phyloP scores from a whole-genome alignment of 495 filamentous ascomycete species.

The Glarea lozoyensis region DNA sequence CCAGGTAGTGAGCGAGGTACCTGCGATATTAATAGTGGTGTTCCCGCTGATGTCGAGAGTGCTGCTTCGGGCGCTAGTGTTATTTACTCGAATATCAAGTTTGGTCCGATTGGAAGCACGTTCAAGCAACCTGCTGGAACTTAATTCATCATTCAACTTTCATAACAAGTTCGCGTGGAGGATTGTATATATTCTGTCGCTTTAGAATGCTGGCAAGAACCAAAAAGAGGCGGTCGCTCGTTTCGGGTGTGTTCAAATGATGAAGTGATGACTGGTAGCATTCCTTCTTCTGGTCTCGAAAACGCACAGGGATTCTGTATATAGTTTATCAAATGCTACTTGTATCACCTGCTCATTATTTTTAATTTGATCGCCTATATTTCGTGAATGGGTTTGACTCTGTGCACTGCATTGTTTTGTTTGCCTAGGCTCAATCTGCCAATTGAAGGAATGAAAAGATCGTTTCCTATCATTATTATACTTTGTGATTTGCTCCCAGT shows the following conservation, averaged over 20 bases:
- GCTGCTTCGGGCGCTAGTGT: slow-evolving; percentile 46
- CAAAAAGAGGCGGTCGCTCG: background rate
- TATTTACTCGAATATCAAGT: slow-evolving; percentile 58
- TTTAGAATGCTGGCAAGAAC: background rate
- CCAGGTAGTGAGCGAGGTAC: slow-evolving; percentile 63
- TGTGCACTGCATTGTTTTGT: too few species aligned
- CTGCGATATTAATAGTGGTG: slow-evolving; percentile 53
- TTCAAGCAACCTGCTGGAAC: background rate
- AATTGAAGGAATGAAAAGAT: too few species aligned
- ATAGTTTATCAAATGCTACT: background rate
- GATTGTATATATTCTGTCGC: background rate
- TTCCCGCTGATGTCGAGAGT: slow-evolving; percentile 49
- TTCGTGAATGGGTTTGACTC: too few species aligned
- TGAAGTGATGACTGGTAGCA: background rate
- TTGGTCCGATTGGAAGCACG: slow-evolving; percentile 55
- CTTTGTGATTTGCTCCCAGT: too few species aligned
- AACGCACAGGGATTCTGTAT: background rate
- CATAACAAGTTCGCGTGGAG: background rate
- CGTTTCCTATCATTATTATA: too few species aligned
- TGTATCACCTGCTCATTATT: too few species aligned
- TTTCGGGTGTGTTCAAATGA: background rate
- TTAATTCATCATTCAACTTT: background rate
- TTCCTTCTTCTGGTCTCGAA: background rate
- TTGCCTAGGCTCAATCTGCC: too few species aligned
- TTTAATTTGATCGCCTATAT: too few species aligned